These are phyloP conservation scores for Colletotrichum agaves DNA, from an alignment of 2,329 filamentous ascomycete species.

Conservation along the genomic window DNA sequence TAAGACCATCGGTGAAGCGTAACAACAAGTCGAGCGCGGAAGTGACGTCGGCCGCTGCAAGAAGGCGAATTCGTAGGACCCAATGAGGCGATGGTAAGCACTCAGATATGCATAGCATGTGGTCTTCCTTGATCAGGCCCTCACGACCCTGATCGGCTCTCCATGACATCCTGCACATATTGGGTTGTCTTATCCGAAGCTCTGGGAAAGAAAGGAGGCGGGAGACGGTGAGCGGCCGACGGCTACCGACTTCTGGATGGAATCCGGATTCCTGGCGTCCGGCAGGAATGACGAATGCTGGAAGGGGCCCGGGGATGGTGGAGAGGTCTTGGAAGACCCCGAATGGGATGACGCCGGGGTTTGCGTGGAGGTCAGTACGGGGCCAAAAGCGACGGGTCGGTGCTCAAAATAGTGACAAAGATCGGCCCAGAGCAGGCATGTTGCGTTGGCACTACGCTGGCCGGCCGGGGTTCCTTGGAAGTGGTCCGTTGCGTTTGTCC, in stretches of 20 bases:
- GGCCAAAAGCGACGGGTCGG: conserved; percentile 21
- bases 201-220: background rate
- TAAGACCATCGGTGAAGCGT: background rate
- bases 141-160: conserved; percentile 6
- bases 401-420: conserved; percentile 36
- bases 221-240: conserved; percentile 17
- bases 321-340: conserved; percentile 32
- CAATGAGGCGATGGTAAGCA: conserved; percentile 21
- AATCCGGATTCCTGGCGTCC: conserved; percentile 28
- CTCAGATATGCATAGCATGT: background rate
- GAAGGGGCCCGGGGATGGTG: conserved; percentile 3
- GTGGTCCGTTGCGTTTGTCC: background rate
- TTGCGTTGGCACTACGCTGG: conserved; percentile 23
- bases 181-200: background rate
- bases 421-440: conserved; percentile 29
- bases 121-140: background rate
- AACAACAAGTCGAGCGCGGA: conserved; percentile 18
- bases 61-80: conserved; percentile 9
- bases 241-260: conserved; percentile 23
- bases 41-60: conserved; percentile 26
- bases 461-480: background rate
- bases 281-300: conserved; percentile 30
- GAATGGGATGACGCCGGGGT: conserved; percentile 23
- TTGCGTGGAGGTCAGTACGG: conserved; percentile 19
- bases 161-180: conserved; percentile 10